Evolutionary conservation across 306 rosid genomes (phyloP), one percentile per base, ranked within the genome.

Genomic region (Fragaria iinumae): DNA sequence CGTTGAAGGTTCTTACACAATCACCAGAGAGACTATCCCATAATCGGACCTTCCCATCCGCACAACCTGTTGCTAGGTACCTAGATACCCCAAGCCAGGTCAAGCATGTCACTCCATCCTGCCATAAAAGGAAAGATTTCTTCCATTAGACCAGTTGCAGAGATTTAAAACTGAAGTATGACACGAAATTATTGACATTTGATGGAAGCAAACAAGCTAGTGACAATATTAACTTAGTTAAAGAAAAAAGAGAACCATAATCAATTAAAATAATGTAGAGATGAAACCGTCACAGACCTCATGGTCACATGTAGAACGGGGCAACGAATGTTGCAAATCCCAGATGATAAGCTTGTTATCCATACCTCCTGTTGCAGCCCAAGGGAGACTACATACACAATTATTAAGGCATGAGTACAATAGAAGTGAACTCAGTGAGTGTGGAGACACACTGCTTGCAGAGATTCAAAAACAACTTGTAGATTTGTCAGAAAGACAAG

Each of bases 321-420:
- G 77, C 11, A 73, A 47, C 1, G 93, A 88, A 72, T 88, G 92
- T 79, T 85, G 93, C 72, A 95, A 44, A 80, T 95, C 97, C 99
- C 97, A 92, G 66, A 95, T 86, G 43, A 84, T 48, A 60, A 95
- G 87, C 80, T 85, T 90, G 9, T 74, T 57, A 83, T 95, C 99
- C 97, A 95, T 78, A 76, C 97, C 63, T 55, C 99, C 99, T 70
- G 90, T 82, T 60, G 93, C 97, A 17, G 87, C 97, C 99, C 96
- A 92, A 11, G 85, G 78, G 75, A 59, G 82, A 83, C 97, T 92
- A 74, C 69, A 72, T 41, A 70, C 71, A 83, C 66, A 71, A 78
- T 79, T 75, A 64, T 6, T 12, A 55, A 77, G 77, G 66, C 48
- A 83, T 43, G 53, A 73, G 67, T 23, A 56, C 7, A 76, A 71